Conservation (phyloP, 169 alveolate genomes). For the Babesia bovis region DNA sequence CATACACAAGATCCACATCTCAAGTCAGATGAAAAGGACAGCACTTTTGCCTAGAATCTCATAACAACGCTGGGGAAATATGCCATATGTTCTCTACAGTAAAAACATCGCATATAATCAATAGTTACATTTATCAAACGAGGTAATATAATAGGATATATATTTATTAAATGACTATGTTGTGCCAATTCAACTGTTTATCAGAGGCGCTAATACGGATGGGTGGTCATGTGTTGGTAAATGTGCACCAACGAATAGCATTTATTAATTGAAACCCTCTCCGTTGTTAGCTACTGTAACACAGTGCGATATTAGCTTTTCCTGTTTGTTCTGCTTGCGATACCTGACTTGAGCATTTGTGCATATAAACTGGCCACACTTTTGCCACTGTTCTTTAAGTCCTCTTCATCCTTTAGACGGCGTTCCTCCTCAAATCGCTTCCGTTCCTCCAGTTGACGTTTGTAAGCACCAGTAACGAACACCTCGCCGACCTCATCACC, state of each 20-base stretch:
- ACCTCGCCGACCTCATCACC: constrained; percentile 65
- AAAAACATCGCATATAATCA: background rate
- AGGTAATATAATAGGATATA: no score
- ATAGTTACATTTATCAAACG: background rate
- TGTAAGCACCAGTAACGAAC: constrained; percentile 77
- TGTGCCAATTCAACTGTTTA: no score
- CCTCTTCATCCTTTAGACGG: constrained; percentile 43
- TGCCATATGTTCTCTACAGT: background rate
- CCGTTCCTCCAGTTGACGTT: constrained; percentile 75
- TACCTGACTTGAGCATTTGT: constrained; percentile 63
- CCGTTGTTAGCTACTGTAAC: no score
- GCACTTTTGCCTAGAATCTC: background rate
- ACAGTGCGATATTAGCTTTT: background rate
- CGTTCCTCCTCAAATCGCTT: constrained; percentile 64
- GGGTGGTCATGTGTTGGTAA: no score
- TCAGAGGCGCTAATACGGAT: no score
- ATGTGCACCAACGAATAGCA: no score
- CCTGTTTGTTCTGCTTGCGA: constrained; percentile 48
- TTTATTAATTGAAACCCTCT: no score
- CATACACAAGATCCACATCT: constrained; percentile 65
- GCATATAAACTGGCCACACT: constrained; percentile 69
- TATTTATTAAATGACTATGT: no score
- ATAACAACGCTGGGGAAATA: background rate
- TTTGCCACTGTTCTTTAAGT: constrained; percentile 53
- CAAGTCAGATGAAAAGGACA: background rate